Evolutionary conservation across 2,329 filamentous ascomycete genomes (phyloP).

Genomic region (Chaetomiaceae sp.): DNA sequence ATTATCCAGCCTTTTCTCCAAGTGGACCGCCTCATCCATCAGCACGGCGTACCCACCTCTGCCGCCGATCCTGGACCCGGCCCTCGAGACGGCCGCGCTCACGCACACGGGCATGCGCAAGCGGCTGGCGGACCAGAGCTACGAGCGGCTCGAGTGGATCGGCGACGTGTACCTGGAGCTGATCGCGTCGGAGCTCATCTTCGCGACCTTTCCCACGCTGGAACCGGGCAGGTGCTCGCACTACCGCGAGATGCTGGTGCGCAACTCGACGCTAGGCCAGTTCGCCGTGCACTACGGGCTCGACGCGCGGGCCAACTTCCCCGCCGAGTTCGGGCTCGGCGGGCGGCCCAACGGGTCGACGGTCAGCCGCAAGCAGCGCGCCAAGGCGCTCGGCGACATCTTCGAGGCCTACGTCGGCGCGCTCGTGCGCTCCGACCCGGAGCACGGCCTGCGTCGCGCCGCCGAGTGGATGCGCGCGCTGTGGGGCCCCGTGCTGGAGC

Average conservation of each 20-base stretch:
- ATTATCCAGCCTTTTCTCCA: slow-evolving; percentile 31
- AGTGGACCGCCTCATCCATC: slow-evolving; percentile 48
- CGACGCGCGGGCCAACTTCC: slow-evolving; percentile 56
- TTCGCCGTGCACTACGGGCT: slow-evolving; percentile 69
- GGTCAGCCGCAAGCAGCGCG: slow-evolving; percentile 46
- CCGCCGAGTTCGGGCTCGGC: slow-evolving; percentile 36
- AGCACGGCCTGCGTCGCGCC: slow-evolving; percentile 54
- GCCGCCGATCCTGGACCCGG: slow-evolving; percentile 53
- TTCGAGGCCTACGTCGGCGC: slow-evolving; percentile 89
- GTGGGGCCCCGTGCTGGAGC: slow-evolving; percentile 61
- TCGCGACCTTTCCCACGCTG: slow-evolving; percentile 52
- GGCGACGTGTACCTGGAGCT: slow-evolving; percentile 83
- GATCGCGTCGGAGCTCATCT: slow-evolving; percentile 69
- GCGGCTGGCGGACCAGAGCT: slow-evolving; percentile 43
- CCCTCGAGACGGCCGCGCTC: slow-evolving; percentile 58
- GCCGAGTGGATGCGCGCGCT: slow-evolving; percentile 67
- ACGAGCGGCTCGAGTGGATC: slow-evolving; percentile 82
- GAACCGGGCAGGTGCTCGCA: slow-evolving; percentile 65
- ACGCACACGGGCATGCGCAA: slow-evolving; percentile 52
- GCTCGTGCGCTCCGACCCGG: slow-evolving; percentile 60
- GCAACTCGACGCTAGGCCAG: slow-evolving; percentile 68
- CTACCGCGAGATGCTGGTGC: slow-evolving; percentile 70
- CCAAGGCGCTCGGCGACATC: slow-evolving; percentile 76
- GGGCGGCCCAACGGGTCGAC: slow-evolving; percentile 33
- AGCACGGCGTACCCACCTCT: slow-evolving; percentile 47